Evolutionary conservation across 257 asterid species (phyloP), one percentile per base, ranked within the genome.

Genomic region (Nicotiana tomentosiformis): DNA sequence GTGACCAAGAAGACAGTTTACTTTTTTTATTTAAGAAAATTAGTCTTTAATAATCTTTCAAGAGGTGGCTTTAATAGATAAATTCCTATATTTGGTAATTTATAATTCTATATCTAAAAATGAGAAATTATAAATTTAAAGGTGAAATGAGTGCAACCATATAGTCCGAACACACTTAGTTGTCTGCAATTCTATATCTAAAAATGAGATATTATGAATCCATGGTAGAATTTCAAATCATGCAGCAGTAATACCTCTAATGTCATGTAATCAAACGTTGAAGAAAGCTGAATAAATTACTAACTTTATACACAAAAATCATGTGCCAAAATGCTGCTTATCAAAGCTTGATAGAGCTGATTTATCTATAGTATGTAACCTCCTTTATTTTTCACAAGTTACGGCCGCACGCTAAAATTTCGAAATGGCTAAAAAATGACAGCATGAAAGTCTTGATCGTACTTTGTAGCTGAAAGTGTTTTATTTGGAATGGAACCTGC

Each of bases 401-500:
- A 62, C 79, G 55, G 53, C 62, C 82, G 70, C 76, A 82, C 85
- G 81, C 77, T 76, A 82, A 84, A 82, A 85, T 66, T 65, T 69
- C 32, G 66, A 85, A 61, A 81, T 65, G 18, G 51, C 83, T 43
- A 55, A 46, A 80, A 83, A 32, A 66, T 68, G 56, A 76, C 56
- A 61, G 49, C 70, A 70, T 18, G 56, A 82, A 26, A 46, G 60
- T 14, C 37, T 16, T 10, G 62, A 8, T 61, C 78, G 20, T 15
- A 61, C 77, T 39, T 83, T 77, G 20, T 14, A 58, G 68, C 43
- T 18, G 79, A 65, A 79, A 67, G 51, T 6, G 60, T 62, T 81
- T 88, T 90, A 86, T 39, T 85, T 51, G 51, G 77, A 87, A 37
- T 33, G 86, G 90, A 95, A 89, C 90, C 64, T 85, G 78, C 85